These are phyloP conservation scores for Candida glucosophila DNA, from an alignment of 1,139 yeast species.

Conservation along the genomic window DNA sequence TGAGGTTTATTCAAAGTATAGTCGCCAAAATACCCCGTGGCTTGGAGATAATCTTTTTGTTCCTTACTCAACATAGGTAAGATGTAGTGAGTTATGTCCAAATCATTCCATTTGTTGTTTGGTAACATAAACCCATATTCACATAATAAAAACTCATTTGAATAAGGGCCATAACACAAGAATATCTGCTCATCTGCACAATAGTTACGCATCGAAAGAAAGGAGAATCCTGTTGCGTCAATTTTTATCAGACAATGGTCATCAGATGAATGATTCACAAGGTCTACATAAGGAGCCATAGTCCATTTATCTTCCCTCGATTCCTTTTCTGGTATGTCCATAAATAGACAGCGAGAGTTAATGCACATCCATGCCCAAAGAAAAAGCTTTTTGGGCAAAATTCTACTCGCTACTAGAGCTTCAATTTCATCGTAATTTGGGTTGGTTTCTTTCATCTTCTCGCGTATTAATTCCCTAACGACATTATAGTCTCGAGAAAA, in stretches of 20 bases:
- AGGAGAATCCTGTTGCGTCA: slow-evolving; percentile 43
- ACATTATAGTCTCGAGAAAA: slow-evolving; percentile 29
- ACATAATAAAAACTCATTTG: slow-evolving; percentile 67
- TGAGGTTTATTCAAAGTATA: slow-evolving; percentile 51
- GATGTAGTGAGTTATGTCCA: slow-evolving; percentile 50
- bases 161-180: slow-evolving; percentile 82
- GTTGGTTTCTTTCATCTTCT: slow-evolving; percentile 3
- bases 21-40: slow-evolving; percentile 56
- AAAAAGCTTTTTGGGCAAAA: slow-evolving; percentile 19
- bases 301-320: slow-evolving; percentile 61
- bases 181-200: slow-evolving; percentile 48
- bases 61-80: slow-evolving; percentile 23
- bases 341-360: slow-evolving; percentile 84
- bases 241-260: slow-evolving; percentile 46
- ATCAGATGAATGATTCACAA: slow-evolving; percentile 63
- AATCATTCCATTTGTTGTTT: slow-evolving; percentile 57
- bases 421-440: background rate
- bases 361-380: slow-evolving; percentile 79
- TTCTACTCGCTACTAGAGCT: background rate
- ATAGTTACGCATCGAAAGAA: slow-evolving; percentile 30
- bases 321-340: slow-evolving; percentile 51
- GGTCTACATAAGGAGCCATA: slow-evolving; percentile 87
- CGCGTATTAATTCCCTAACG: slow-evolving; percentile 9
- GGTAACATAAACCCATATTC: slow-evolving; percentile 77
- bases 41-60: slow-evolving; percentile 40